Evolutionary conservation across 2,329 filamentous ascomycete genomes (phyloP), one percentile per base, ranked within the genome.

Genomic region (Fusarium hainanense): DNA sequence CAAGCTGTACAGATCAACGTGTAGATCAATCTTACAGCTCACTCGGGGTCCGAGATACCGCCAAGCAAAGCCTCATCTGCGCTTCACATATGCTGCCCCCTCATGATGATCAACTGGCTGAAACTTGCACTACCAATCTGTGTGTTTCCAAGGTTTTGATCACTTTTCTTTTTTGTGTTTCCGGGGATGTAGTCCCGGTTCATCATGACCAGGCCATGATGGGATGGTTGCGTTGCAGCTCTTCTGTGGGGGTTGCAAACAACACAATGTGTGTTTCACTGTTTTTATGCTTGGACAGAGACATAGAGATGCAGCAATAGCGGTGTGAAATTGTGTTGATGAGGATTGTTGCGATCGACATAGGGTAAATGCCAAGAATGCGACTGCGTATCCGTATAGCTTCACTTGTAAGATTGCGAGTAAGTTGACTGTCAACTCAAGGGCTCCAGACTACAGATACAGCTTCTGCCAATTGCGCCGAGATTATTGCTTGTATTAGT

Each of bases 1-100:
- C 43, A 42, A 66, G 44, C 46, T 66, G 41, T 56, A 64, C 63
- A 70, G 67, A 72, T 72, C 58, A 73, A 71, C 70, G 65, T 71
- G 65, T 54, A 62, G 66, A 71, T 72, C 70, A 68, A 50, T 25
- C 18, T 23, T 61, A 69, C 64, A 50, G 43, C 23, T 27, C 46
- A 52, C 63, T 60, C 60, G 62, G 69, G 46, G 60, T 58, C 50
- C 57, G 54, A 50, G 54, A 50, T 43, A 52, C 25, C 41, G 49
- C 56, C 63, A 67, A 63, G 63, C 28, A 58, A 69, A 64, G 68
- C 68, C 56, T 58, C 40, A 58, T 32, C 41, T 54, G 21, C 34
- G 20, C 55, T 23, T 4, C 21, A 23, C 21, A 21, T 21, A 21
- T 58, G 34, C 18, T n/a, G 40, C 16, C 18, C 18, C 34, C 34